phyloP scores from a whole-genome alignment of 805 yeast species.

The Ogataea populi-albae region DNA sequence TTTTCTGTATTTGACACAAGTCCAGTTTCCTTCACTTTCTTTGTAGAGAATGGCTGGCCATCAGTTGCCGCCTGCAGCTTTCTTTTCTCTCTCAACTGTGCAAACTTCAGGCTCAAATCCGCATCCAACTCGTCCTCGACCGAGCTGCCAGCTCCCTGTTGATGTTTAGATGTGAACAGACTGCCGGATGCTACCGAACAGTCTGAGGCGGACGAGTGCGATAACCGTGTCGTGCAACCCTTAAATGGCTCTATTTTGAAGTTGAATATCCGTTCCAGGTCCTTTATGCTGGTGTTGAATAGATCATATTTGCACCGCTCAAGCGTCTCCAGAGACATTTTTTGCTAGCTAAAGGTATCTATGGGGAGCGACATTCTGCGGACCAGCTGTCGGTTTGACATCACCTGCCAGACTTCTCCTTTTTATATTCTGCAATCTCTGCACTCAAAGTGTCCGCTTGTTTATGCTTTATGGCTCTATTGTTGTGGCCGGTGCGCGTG shows the following conservation, averaged over 20 bases:
- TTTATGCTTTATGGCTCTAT: too few species aligned
- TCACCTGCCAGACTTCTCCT: too few species aligned
- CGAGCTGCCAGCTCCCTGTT: neutral
- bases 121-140: conserved; percentile 13
- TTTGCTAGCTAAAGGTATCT: too few species aligned
- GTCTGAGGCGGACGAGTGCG: neutral
- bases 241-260: conserved; percentile 19
- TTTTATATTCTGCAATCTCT: too few species aligned
- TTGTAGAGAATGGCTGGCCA: conserved; percentile 3
- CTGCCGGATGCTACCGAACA: neutral
- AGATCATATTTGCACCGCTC: conserved; percentile 8
- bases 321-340: neutral
- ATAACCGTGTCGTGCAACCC: neutral
- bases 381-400: too few species aligned
- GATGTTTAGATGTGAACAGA: neutral
- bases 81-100: conserved; percentile 9
- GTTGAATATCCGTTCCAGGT: conserved; percentile 23
- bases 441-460: too few species aligned
- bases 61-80: neutral
- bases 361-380: too few species aligned
- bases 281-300: conserved; percentile 21
- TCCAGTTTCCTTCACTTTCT: neutral
- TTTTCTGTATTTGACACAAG: neutral
- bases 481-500: too few species aligned
- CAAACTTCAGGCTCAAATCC: conserved; percentile 10